phyloP scores from a whole-genome alignment of 495 filamentous ascomycete species.

The Penicillium roqueforti region DNA sequence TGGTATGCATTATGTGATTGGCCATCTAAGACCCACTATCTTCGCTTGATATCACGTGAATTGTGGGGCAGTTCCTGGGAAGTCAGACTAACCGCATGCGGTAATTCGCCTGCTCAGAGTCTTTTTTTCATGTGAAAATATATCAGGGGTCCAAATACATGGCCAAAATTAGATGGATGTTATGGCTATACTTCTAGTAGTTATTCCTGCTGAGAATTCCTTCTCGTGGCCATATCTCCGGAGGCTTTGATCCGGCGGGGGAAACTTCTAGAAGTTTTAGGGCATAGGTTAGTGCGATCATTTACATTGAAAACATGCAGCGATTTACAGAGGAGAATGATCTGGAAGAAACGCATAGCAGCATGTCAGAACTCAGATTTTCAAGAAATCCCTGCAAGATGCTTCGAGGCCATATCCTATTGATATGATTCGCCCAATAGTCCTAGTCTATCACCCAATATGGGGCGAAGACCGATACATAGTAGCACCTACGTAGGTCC shows the following conservation, averaged over 20 bases:
- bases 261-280: neutral
- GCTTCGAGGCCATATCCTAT: neutral
- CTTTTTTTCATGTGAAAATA: too few relatives aligned
- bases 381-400: neutral
- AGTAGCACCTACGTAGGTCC: too few relatives aligned
- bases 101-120: neutral
- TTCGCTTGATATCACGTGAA: slow-evolving; percentile 5
- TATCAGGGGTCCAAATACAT: neutral
- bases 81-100: neutral
- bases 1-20: slow-evolving; percentile 6
- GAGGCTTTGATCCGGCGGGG: neutral
- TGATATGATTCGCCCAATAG: neutral
- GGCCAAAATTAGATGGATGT: neutral
- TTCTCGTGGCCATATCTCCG: neutral
- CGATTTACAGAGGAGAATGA: neutral
- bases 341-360: neutral
- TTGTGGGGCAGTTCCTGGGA: neutral
- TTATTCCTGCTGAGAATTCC: neutral
- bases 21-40: neutral
- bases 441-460: neutral
- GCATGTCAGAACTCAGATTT: neutral
- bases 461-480: neutral
- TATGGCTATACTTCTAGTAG: neutral
- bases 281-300: neutral
- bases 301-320: neutral